phyloP scores from a whole-genome alignment of 495 filamentous ascomycete genomes.

The Cudoniella acicularis region DNA sequence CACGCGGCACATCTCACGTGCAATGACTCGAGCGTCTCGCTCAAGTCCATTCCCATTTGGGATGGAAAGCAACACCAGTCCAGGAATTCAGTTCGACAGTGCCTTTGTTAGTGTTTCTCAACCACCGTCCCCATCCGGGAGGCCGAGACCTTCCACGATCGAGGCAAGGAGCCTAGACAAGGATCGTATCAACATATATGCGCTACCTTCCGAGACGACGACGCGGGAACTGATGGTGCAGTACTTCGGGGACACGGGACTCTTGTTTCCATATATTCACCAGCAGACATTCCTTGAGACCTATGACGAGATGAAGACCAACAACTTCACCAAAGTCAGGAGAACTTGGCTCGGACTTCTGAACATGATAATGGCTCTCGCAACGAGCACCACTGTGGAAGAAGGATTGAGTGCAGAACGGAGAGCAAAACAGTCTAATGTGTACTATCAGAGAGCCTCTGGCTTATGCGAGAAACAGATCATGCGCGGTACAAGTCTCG shows the following conservation, averaged over 20 bases:
- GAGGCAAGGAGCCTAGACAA: not conserved
- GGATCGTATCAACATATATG: constrained; percentile 13
- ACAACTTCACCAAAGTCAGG: constrained; percentile 28
- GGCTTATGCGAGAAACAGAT: constrained; percentile 27
- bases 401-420: constrained; percentile 5
- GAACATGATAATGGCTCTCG: constrained; percentile 26
- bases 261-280: constrained; percentile 37
- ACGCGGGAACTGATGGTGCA: constrained; percentile 26
- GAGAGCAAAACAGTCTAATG: constrained; percentile 23
- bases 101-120: constrained; percentile 28
- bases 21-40: constrained; percentile 16
- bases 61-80: not conserved
- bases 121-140: constrained; percentile 15
- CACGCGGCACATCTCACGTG: constrained; percentile 34
- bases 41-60: not conserved
- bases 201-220: constrained; percentile 24
- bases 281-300: constrained; percentile 31
- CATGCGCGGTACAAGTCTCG: constrained; percentile 28
- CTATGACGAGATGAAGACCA: constrained; percentile 29
- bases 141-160: not conserved
- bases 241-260: constrained; percentile 36
- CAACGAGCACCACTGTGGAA: constrained; percentile 18
- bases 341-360: constrained; percentile 29
- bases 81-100: constrained; percentile 7
- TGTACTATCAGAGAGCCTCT: constrained; percentile 33